A percentile compares a stretch with the other conserved stretches of the same genome.
These are phyloP conservation scores for Phaeosphaeriaceae sp. DNA, from an alignment of 2,329 filamentous ascomycete species.

Conservation along the genomic window DNA sequence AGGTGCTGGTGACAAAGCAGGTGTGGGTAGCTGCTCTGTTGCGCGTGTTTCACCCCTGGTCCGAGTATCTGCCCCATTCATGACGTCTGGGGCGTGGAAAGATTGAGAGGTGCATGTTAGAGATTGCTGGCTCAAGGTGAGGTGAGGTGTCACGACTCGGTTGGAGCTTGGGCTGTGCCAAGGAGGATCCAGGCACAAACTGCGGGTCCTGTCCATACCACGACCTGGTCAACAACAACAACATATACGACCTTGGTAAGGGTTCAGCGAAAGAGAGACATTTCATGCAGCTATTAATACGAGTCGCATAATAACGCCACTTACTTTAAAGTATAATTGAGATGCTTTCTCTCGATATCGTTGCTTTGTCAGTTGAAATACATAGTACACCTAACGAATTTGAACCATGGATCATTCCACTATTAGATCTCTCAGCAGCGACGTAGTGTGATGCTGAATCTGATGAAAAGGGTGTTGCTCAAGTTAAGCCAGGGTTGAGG, in stretches of 20 bases:
- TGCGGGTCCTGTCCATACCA: not conserved
- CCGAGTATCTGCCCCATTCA: slow-evolving; percentile 38
- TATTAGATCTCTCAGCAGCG: no score
- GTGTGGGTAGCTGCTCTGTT: slow-evolving; percentile 38
- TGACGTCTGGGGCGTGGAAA: slow-evolving; percentile 24
- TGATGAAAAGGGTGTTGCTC: slow-evolving; percentile 1
- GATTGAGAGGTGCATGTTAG: slow-evolving; percentile 23
- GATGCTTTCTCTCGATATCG: no score
- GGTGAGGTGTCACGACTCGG: not conserved
- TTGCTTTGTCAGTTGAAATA: no score
- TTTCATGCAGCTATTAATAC: no score
- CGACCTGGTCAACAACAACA: no score
- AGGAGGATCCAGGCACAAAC: not conserved
- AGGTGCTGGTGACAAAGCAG: slow-evolving; percentile 32
- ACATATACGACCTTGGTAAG: no score
- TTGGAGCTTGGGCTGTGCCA: slow-evolving; percentile 5
- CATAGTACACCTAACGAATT: no score
- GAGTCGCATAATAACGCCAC: no score
- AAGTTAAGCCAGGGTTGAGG: no score
- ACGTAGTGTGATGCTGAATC: not conserved
- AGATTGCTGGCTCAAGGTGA: not conserved
- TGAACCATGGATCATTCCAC: no score
- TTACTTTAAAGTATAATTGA: no score
- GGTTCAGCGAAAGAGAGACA: no score
- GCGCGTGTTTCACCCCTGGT: slow-evolving; percentile 22